These are phyloP conservation scores for Phytophthora macrochlamydospora DNA, from an alignment of 352 stramenopile species.

Conservation along the genomic window DNA sequence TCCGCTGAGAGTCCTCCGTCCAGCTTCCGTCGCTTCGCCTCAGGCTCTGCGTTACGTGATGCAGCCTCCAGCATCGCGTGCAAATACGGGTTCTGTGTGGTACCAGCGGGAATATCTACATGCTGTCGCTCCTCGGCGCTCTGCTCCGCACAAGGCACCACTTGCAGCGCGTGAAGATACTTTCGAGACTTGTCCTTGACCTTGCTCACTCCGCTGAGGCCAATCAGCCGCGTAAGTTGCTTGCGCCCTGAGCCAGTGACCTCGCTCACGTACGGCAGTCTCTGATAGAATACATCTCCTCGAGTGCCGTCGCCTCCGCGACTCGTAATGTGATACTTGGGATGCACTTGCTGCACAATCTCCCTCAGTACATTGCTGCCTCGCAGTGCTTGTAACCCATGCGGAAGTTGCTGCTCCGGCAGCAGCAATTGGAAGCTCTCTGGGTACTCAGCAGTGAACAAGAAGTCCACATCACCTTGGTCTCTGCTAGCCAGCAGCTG, in stretches of 20 bases:
- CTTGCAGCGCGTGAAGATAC: conserved; percentile 80
- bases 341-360: conserved; percentile 51
- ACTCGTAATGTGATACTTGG: conserved; percentile 82
- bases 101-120: conserved; percentile 70
- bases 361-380: conserved; percentile 34
- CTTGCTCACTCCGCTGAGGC: conserved; percentile 58
- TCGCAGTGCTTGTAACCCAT: conserved; percentile 41
- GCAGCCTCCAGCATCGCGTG: conserved; percentile 36
- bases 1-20: conserved; percentile 58
- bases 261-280: conserved; percentile 79
- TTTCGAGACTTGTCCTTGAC: conserved; percentile 80
- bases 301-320: conserved; percentile 37
- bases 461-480: conserved; percentile 58
- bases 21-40: conserved; percentile 50
- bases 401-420: conserved; percentile 61
- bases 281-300: conserved; percentile 75
- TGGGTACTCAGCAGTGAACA: conserved; percentile 64
- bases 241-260: conserved; percentile 45
- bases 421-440: conserved; percentile 60
- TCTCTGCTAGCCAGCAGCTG: conserved; percentile 23
- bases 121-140: conserved; percentile 32
- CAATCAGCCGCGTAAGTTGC: conserved; percentile 75
- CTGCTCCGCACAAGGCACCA: conserved; percentile 42
- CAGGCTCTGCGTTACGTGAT: conserved; percentile 23
- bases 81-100: conserved; percentile 75